These are phyloP conservation scores for Kurtzmaniella quercitrusa DNA, from an alignment of 1,139 yeast species.

Conservation along the genomic window DNA sequence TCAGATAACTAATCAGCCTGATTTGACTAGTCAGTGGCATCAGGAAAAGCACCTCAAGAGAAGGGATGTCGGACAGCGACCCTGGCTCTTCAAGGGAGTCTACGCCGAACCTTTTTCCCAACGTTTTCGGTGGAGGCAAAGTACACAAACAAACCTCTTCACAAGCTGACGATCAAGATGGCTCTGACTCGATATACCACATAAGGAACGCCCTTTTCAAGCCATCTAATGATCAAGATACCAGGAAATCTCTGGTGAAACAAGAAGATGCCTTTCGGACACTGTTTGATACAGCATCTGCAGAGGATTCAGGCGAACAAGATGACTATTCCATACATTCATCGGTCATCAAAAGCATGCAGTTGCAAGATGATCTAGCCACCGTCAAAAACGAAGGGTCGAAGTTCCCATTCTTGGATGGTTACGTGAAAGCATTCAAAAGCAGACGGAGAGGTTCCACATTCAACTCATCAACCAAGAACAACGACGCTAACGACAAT, in stretches of 20 bases:
- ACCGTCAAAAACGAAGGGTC: constrained; percentile 14
- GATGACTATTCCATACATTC: constrained; percentile 21
- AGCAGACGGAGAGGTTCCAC: constrained; percentile 5
- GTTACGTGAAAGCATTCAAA: constrained; percentile 21
- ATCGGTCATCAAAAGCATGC: constrained; percentile 23
- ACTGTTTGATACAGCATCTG: constrained; percentile 14
- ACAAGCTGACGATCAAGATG: constrained; percentile 6
- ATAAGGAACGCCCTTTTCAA: constrained; percentile 12
- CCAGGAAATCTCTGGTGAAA: not conserved
- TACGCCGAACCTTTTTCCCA: not conserved
- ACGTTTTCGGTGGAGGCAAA: not conserved
- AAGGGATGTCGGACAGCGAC: not conserved
- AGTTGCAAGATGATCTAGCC: constrained; percentile 8
- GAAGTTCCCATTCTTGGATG: constrained; percentile 26
- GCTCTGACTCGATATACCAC: constrained; percentile 12
- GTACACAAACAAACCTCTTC: not conserved
- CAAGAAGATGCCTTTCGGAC: constrained; percentile 9
- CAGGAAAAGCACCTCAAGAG: too few species aligned
- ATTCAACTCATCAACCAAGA: constrained; percentile 10
- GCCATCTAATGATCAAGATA: constrained; percentile 2
- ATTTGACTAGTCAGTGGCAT: too few species aligned
- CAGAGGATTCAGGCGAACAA: constrained; percentile 13
- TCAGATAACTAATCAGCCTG: not conserved
- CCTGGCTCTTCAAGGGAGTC: not conserved
- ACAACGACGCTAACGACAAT: not conserved